Percentiles rank a stretch among this genome's conserved stretches.
Evolutionary conservation across 306 rosid species (phyloP).

Genomic region (Abrus pulchellus): DNA sequence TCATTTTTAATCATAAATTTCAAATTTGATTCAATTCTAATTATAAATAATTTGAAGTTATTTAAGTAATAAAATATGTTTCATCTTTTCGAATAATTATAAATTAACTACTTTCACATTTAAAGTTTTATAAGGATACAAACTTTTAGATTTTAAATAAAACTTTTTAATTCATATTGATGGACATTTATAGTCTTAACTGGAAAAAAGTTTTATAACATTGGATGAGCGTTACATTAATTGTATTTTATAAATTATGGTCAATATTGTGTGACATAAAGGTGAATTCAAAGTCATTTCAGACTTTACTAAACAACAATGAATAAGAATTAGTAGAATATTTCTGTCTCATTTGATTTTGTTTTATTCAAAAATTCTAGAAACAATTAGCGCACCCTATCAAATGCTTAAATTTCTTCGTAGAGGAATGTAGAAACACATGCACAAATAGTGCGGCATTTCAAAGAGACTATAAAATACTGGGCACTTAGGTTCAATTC

Average conservation of each 20-base stretch:
- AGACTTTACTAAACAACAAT: constrained; percentile 2
- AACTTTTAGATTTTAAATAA: too few species aligned
- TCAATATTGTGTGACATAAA: background rate
- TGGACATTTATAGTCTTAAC: background rate
- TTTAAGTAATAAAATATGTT: background rate
- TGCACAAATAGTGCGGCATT: constrained; percentile 30
- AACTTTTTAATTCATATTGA: background rate
- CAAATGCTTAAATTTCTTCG: constrained; percentile 22
- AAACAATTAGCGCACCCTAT: background rate
- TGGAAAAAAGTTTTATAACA: background rate
- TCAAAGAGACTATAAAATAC: constrained; percentile 27
- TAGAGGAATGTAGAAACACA: constrained; percentile 20
- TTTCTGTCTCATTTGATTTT: background rate
- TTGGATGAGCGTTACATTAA: background rate
- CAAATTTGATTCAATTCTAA: background rate
- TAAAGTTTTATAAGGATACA: too few species aligned
- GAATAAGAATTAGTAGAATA: background rate
- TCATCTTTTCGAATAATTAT: background rate
- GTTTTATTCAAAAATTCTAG: background rate
- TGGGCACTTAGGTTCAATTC: constrained; percentile 18
- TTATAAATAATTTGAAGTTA: background rate
- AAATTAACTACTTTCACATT: too few species aligned
- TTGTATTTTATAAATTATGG: background rate
- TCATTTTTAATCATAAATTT: background rate
- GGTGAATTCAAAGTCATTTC: background rate